Base-by-base conservation (phyloP, 1,139 yeast species). In the Saccharomyces hybrid region DNA sequence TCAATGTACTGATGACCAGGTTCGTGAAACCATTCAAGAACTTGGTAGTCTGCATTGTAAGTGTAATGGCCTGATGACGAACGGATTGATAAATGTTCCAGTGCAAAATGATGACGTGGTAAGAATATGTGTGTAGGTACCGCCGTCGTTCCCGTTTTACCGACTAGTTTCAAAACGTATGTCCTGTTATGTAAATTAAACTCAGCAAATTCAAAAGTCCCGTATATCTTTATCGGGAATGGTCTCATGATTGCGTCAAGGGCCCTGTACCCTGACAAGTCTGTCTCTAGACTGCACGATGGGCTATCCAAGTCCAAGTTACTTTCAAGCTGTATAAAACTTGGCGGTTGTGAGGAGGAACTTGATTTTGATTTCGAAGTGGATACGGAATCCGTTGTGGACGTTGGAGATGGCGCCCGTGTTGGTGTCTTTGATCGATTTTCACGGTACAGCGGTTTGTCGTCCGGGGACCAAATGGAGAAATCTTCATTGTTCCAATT, bases 401-500 rank as follows among this genome's bases (percentile, higher is more conserved):
- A 27, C 5, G 34, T 8, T 48, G 25, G 38, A 9, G 50, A 20
- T 20, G 26, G 50, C 4, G 8, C 26, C 7, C 32, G 50, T 48
- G 32, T 48, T 14, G 31, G 27, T 5, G 48, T 28, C 9, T 48
- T 48, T 11, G 55, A 34, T 16, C 23, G 28, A 16, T 13, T n/a
- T 46, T 53, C 27, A 26, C 56, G 48, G 8, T 38, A 46, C 25
- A 32, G 4, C 8, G 61, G 63, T 54, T 53, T 65, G 63, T 86
- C 91, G 57, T 88, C 95, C 3, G 75, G 72, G 2, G 93, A 85
- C 87, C 87, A 90, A 56, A 91, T 81, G 0, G 96, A 87, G 64
- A 93, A 83, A 69, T 91, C 98, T 67, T 91, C 99, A 61, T 89
- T 84, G 66, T 91, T 91, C 95, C 97, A 91, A 44, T 79, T 71